Conservation (phyloP, 495 filamentous ascomycete genomes). For the Penicillium psychrofluorescens region DNA sequence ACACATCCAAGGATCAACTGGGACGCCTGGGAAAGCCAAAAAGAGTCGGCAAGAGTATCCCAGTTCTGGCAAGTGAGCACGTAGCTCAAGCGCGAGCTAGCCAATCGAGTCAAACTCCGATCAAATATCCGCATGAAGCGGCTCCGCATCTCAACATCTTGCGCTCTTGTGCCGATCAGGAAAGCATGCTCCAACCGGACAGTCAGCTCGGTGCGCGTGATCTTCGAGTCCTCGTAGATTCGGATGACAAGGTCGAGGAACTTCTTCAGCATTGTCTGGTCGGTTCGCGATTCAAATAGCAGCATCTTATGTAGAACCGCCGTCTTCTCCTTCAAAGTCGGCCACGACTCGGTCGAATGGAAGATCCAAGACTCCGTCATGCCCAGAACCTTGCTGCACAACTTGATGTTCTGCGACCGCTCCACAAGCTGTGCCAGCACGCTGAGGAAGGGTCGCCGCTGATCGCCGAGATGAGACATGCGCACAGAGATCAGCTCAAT, state of each 20-base stretch:
- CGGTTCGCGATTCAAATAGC: constrained; percentile 76
- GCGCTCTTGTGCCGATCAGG: constrained; percentile 86
- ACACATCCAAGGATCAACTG: constrained; percentile 86
- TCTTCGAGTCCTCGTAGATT: constrained; percentile 94
- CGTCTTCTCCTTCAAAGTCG: constrained; percentile 95
- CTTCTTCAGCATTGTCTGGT: constrained; percentile 76
- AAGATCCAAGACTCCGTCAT: constrained; percentile 98
- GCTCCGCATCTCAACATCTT: constrained; percentile 95
- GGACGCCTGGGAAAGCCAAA: constrained; percentile 91
- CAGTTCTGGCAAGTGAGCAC: constrained; percentile 92
- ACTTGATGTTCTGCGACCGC: constrained; percentile 72
- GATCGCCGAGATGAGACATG: constrained; percentile 90
- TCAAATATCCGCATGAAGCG: constrained; percentile 94
- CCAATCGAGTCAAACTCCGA: constrained; percentile 77
- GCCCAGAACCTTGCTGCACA: constrained; percentile 85
- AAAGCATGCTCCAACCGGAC: constrained; percentile 97
- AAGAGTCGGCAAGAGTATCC: constrained; percentile 89
- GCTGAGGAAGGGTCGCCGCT: constrained; percentile 85
- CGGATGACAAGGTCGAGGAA: constrained; percentile 94
- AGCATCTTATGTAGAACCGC: constrained; percentile 97
- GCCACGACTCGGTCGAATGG: constrained; percentile 84
- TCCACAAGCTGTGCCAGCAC: constrained; percentile 92
- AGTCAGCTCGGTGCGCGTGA: constrained; percentile 89
- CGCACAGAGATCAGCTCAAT: constrained; percentile 85
- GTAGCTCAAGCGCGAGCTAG: constrained; percentile 78